Evolutionary conservation across 73 alveolate species (phyloP), one percentile per base, ranked within the genome.

Genomic region (Blepharisma stoltei): DNA sequence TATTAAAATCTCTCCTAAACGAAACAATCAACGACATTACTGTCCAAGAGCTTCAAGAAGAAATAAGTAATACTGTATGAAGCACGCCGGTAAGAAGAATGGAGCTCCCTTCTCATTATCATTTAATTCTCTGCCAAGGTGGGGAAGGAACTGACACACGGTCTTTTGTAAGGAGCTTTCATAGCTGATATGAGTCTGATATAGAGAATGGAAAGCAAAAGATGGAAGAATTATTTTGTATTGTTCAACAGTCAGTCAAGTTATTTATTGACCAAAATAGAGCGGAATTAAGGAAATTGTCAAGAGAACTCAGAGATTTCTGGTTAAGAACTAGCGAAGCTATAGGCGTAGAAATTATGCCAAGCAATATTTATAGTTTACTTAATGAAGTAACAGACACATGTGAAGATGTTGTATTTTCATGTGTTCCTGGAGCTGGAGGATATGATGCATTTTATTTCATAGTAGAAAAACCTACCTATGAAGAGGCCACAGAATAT

Each of bases 401-500:
- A 23, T 25, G 52, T 55, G 45, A 65, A 6, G 69, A 65, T 65
- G 44, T 65, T 9, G 69, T 77, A 9, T 55, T 77, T 70, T 55
- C 71, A 6, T 54, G 79, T 37, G 85, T 77, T 5, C 85, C 85
- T 41, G 85, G 85, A 65, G 85, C 85, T 37, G 85, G 85, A 66
- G 85, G 85, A 18, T 70, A 77, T 77, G 85, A 77, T 77, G 85
- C 85, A 11, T 60, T 14, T 60, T 60, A 60, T 60, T 60, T 60
- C 23, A 20, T 60, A 1, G 73, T 60, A 18, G 11, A 9, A 18
- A 60, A 60, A 38, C 37, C 18, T 14, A 60, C 73, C 23, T 60
- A 38, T n/a, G 46, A 60, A 20, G 73, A 60, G 4, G 2, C 73
- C 23, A 20, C 18, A 9, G 73, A 60, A 18, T 60, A 60, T 5